phyloP scores from a whole-genome alignment of 208 protist species.

The Strigomonas culicis region DNA sequence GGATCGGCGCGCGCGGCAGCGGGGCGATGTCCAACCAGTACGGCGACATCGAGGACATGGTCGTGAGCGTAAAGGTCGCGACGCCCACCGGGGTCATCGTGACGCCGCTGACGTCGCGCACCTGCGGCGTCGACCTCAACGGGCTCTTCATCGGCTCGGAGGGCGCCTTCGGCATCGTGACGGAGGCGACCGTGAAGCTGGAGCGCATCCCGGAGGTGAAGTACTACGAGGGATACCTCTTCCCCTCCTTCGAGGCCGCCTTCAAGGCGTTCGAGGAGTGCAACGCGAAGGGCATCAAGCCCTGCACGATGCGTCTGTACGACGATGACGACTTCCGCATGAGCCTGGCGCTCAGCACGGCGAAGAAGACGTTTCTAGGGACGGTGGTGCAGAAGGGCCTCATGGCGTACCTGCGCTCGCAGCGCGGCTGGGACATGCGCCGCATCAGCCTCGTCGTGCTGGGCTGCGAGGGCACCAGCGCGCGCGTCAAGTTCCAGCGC shows the following conservation, averaged over 20 bases:
- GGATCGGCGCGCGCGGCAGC: constrained; percentile 93
- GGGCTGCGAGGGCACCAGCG: constrained; percentile 81
- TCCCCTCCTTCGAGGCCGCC: constrained; percentile 84
- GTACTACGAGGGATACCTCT: constrained; percentile 88
- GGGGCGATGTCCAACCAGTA: constrained; percentile 96
- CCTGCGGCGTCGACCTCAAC: constrained; percentile 89
- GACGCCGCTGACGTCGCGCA: constrained; percentile 74
- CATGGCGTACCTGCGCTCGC: constrained; percentile 55
- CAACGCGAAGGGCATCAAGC: constrained; percentile 77
- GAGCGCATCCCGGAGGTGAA: constrained; percentile 81
- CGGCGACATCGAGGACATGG: constrained; percentile 93
- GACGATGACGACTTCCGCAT: constrained; percentile 91
- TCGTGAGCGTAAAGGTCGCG: constrained; percentile 88
- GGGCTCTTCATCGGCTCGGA: constrained; percentile 91
- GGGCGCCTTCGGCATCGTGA: constrained; percentile 93
- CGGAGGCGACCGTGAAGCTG: constrained; percentile 88
- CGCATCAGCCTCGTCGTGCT: constrained; percentile 78
- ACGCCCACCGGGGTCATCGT: constrained; percentile 90
- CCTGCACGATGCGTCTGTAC: constrained; percentile 89
- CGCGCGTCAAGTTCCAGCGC: constrained; percentile 64
- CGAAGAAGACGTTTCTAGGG: constrained; percentile 36
- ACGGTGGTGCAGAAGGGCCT: constrained; percentile 54
- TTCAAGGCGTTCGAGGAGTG: constrained; percentile 82
- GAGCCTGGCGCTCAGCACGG: constrained; percentile 84
- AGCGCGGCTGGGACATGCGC: constrained; percentile 68